Evolutionary conservation across 1,139 yeast species (phyloP), one percentile per base, ranked within the genome.

Genomic region (Neolecta irregularis): DNA sequence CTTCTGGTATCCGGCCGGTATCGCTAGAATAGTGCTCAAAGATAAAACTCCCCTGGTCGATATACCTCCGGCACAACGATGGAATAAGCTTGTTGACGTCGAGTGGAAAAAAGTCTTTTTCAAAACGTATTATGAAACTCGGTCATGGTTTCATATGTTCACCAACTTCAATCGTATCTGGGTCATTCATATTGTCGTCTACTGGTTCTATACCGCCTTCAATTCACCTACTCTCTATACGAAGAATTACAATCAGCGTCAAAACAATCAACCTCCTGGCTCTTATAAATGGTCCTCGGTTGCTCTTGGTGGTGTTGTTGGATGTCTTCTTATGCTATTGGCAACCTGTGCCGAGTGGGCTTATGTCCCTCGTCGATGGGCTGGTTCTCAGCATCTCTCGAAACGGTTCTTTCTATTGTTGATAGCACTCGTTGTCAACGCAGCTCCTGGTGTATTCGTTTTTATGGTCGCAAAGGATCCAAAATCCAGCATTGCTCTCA

Each of bases 1-100:
- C 50, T 88, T 88, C 63, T 88, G 99, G 98, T 91, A 88, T 61
- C 96, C 98, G 30, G 96, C 88, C 62, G 99, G 98, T 66, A 78
- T 88, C 50, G 78, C 91, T 43, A 76, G 92, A 62, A 85, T 88
- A 52, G 69, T 77, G 35, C 72, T 85, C 53, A 85, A 77, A 54
- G 96, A 88, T 56, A 93, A 93, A 46, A 65, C 93, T 24, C 74
- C 93, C 56, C 65, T 88, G 54, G 81, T 88, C 39, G 98, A 91
- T 51, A 62, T 83, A 51, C 92, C 95, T 30, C 69, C 74, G 44
- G 80, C 74, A 51, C 94, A 88, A 59, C 78, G 98, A 58, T 91
- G 71, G 57, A 67, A 74, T 52, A 75, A 77, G 58, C 68, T 88
- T 43, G 94, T 95, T 48, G 96, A 88, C 51, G 92, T 83, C 46